Evolutionary conservation across 441 rosid species (phyloP).

Genomic region (Sinapis alba): DNA sequence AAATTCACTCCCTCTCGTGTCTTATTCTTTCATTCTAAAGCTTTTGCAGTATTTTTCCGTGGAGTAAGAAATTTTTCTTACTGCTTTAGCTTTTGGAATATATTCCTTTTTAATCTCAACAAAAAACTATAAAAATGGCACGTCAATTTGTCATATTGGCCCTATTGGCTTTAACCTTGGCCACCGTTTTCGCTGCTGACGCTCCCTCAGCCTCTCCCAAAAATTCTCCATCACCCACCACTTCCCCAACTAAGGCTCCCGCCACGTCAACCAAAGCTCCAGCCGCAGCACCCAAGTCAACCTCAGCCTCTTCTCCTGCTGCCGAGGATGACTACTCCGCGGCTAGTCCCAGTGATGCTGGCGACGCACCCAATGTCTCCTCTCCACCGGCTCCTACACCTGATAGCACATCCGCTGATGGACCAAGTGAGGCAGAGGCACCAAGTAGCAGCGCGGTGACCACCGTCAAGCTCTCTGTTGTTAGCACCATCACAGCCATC

Average conservation of each 20-base stretch:
- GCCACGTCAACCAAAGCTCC: conserved; percentile 33
- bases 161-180: conserved; percentile 47
- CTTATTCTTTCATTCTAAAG: conserved; percentile 16
- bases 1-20: background rate
- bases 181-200: conserved; percentile 50
- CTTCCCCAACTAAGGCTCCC: conserved; percentile 35
- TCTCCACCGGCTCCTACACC: conserved; percentile 41
- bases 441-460: conserved; percentile 17
- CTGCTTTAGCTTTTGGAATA: conserved; percentile 37
- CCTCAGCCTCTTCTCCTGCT: conserved; percentile 39
- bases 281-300: conserved; percentile 36
- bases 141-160: conserved; percentile 51
- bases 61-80: no score
- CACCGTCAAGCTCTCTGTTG: conserved; percentile 17
- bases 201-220: conserved; percentile 43
- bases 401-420: conserved; percentile 29
- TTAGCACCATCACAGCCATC: background rate
- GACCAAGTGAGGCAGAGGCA: conserved; percentile 36
- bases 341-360: conserved; percentile 28
- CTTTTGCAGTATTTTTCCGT: conserved; percentile 41
- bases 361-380: conserved; percentile 34
- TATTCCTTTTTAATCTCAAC: conserved; percentile 10
- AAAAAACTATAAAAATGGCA: conserved; percentile 48
- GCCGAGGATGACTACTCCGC: conserved; percentile 26
- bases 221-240: conserved; percentile 33